Percentiles rank a stretch among this genome's conserved stretches.
phyloP scores from a whole-genome alignment of 2,329 filamentous ascomycete species.

The Ploettnerulaceae sp. region DNA sequence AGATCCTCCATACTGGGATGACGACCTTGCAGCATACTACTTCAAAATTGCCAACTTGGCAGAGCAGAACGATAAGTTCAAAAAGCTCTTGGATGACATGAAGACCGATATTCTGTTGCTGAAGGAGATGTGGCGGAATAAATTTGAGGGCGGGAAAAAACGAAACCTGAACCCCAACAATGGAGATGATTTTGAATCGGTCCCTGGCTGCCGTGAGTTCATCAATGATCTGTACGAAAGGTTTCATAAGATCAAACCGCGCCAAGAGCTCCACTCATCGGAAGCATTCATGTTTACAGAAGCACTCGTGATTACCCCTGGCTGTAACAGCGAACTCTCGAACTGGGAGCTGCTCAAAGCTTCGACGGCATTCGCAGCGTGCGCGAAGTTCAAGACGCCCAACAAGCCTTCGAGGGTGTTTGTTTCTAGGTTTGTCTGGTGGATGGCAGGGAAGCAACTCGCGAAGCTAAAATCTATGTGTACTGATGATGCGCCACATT shows the following conservation, averaged over 20 bases:
- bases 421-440: conserved; percentile 7
- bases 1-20: conserved; percentile 19
- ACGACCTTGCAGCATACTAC: conserved; percentile 24
- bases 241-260: conserved; percentile 28
- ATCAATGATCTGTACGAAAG: conserved; percentile 14
- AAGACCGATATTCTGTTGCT: conserved; percentile 5
- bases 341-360: conserved; percentile 44
- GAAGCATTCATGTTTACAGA: conserved; percentile 18
- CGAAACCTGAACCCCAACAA: conserved; percentile 5
- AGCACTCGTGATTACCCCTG: conserved; percentile 16
- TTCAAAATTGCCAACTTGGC: conserved; percentile 13
- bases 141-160: background rate
- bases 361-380: conserved; percentile 33
- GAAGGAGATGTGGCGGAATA: conserved; percentile 15
- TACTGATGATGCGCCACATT: background rate
- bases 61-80: conserved; percentile 11
- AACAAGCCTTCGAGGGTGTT: background rate
- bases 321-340: conserved; percentile 20
- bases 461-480: conserved; percentile 3
- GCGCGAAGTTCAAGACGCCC: conserved; percentile 4
- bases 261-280: too few species aligned
- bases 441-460: conserved; percentile 11
- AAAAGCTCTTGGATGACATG: conserved; percentile 15
- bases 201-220: conserved; percentile 3
- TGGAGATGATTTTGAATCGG: background rate